Percentiles rank a stretch among this genome's conserved stretches.
phyloP scores from a whole-genome alignment of 108 stramenopile species.

The Nitzschia inconspicua region DNA sequence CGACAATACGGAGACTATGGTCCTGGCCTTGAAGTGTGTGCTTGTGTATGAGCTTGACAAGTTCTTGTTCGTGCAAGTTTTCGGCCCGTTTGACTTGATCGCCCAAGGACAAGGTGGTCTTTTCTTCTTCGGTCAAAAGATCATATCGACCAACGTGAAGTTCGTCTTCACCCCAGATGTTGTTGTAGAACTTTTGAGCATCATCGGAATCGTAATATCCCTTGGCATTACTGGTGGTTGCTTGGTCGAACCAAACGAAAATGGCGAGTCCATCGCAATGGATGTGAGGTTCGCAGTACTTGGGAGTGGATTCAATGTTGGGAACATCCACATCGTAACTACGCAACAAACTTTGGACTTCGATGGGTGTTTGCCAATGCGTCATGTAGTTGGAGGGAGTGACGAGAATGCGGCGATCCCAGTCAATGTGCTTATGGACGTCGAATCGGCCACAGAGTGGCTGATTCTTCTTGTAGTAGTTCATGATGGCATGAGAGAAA shows the following conservation, averaged over 20 bases:
- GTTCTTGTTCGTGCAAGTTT: conserved; percentile 29
- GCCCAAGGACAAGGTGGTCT: conserved; percentile 3
- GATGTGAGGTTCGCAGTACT: conserved; percentile 25
- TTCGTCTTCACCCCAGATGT: conserved; percentile 45
- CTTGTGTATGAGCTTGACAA: conserved; percentile 24
- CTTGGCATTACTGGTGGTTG: conserved; percentile 25
- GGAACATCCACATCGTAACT: conserved; percentile 30
- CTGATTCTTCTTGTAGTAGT: conserved; percentile 41
- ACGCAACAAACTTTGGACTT: conserved; percentile 32
- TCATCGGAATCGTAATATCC: conserved; percentile 49
- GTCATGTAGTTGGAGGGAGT: conserved; percentile 38
- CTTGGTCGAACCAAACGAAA: conserved; percentile 43
- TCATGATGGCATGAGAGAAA: conserved; percentile 43
- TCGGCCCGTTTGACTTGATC: conserved; percentile 31
- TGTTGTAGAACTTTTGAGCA: conserved; percentile 45
- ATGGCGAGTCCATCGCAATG: conserved; percentile 30
- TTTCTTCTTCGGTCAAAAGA: conserved; percentile 16
- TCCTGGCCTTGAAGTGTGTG: conserved; percentile 13
- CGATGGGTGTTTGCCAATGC: conserved; percentile 29
- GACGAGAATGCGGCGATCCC: conserved; percentile 22
- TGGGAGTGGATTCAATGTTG: conserved; percentile 8
- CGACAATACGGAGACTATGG: conserved; percentile 27
- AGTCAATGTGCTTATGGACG: conserved; percentile 40
- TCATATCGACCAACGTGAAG: conserved; percentile 45
- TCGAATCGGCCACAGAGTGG: conserved; percentile 39